phyloP scores from a whole-genome alignment of 768 basidiomycete species.

The Russula griseocarnosa region DNA sequence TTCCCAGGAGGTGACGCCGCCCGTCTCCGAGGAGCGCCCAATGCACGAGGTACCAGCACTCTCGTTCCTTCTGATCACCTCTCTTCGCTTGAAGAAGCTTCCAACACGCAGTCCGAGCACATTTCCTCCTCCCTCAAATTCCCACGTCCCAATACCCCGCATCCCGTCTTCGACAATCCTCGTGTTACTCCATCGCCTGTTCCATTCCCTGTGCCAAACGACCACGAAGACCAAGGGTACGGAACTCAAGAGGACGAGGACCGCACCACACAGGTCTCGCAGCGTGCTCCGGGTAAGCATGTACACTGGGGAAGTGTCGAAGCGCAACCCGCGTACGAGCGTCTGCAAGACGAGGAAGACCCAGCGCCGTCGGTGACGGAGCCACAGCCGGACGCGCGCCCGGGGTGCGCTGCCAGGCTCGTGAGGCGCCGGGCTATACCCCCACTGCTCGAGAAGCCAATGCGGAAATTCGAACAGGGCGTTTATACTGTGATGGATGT shows the following conservation, averaged over 20 bases:
- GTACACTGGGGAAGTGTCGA: constrained; percentile 26
- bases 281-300: constrained; percentile 13
- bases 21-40: constrained; percentile 6
- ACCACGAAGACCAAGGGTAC: constrained; percentile 26
- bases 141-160: constrained; percentile 17
- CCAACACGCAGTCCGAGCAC: constrained; percentile 21
- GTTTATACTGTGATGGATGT: constrained; percentile 26
- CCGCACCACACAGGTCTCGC: constrained; percentile 3
- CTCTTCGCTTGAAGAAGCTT: constrained; percentile 7
- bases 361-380: constrained; percentile 8
- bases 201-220: constrained; percentile 17
- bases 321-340: constrained; percentile 15
- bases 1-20: constrained; percentile 1
- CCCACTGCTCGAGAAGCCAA: background rate
- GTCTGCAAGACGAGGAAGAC: constrained; percentile 17
- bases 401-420: constrained; percentile 16
- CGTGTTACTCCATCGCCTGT: constrained; percentile 7
- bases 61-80: background rate
- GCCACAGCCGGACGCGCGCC: constrained; percentile 12
- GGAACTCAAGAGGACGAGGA: constrained; percentile 28
- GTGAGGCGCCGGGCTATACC: constrained; percentile 13
- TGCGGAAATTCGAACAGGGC: constrained; percentile 22
- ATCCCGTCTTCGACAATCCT: constrained; percentile 15
- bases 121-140: constrained; percentile 20
- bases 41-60: background rate